Base-by-base conservation (phyloP, 768 basidiomycete species). In the Termitomyces sp. region DNA sequence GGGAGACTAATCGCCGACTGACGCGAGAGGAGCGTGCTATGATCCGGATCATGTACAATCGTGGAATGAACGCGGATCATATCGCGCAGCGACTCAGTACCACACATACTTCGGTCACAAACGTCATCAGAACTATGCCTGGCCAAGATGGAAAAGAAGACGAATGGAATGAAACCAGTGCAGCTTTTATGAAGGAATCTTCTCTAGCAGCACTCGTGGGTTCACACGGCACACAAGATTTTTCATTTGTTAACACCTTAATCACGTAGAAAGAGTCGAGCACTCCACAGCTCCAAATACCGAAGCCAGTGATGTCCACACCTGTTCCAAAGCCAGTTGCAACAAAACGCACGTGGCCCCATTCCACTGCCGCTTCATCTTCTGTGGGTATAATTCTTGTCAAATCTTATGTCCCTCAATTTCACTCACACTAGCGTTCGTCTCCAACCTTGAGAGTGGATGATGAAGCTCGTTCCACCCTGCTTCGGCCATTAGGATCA, bases 321-420 rank as follows among this genome's bases (percentile, higher is more conserved):
- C n/a, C 18, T 54, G 4, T 24, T 45, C 38, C 36, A 30, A 35
- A 51, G 18, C 48, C 49, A 24, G 6, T 26, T 38, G 22, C 50
- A 51, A 32, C 20, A 10, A 51, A 22, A 33, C 54, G 58, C 24
- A 7, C 50, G 24, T 20, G 61, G 47, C 36, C 65, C 16, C n/a
- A n/a, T n/a, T n/a, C n/a, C n/a, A n/a, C n/a, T n/a, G 28, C 49
- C 35, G 28, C 44, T 33, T 16, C 20, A 6, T 28, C 48, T 33
- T 33, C 48, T 38, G 36, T 58, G 32, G 30, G 38, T 53, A 12
- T 3, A 18, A 2, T n/a, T 26, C 16, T 16, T 30, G 5, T 8
- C 6, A 43, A 13, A 48, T 26, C n/a, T 6, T 20, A 4, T 35
- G 1, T 22, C 44, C 33, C 28, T 35, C 45, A 16, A 18, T 49